phyloP scores from a whole-genome alignment of 2,329 filamentous ascomycete genomes.

The Botrytis hyacinthi region DNA sequence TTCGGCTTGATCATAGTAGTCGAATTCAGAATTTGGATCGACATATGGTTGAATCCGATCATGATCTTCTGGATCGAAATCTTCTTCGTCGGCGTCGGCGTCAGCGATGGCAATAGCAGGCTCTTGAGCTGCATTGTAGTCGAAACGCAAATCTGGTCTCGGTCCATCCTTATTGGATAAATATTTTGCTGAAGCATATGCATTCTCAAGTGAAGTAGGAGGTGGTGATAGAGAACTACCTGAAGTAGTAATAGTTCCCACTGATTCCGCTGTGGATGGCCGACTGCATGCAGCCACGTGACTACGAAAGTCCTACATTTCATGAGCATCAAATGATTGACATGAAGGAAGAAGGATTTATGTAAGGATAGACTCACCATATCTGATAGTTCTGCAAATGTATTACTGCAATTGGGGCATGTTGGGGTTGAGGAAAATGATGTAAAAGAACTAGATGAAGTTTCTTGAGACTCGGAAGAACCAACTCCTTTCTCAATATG shows the following conservation, averaged over 20 bases:
- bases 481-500: conserved; percentile 15
- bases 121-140: conserved; percentile 23
- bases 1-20: conserved; percentile 32
- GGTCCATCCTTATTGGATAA: conserved; percentile 16
- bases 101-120: conserved; percentile 15
- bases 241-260: conserved; percentile 25
- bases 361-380: conserved; percentile 17
- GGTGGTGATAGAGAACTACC: conserved; percentile 31
- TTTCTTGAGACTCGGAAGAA: conserved; percentile 20
- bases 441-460: conserved; percentile 19
- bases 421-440: conserved; percentile 19
- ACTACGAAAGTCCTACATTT: conserved; percentile 33
- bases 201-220: conserved; percentile 21
- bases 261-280: conserved; percentile 26
- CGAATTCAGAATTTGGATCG: conserved; percentile 26
- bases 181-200: conserved; percentile 17
- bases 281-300: conserved; percentile 35
- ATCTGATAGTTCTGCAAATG: conserved; percentile 20
- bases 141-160: conserved; percentile 17
- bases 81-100: conserved; percentile 17
- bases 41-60: conserved; percentile 25
- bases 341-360: not conserved
- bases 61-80: not conserved
- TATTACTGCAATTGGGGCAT: conserved; percentile 23
- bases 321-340: conserved; percentile 26